A percentile compares a stretch with the other conserved stretches of the same genome.
phyloP scores from a whole-genome alignment of 257 asterid species.

The Lithospermum erythrorhizon region DNA sequence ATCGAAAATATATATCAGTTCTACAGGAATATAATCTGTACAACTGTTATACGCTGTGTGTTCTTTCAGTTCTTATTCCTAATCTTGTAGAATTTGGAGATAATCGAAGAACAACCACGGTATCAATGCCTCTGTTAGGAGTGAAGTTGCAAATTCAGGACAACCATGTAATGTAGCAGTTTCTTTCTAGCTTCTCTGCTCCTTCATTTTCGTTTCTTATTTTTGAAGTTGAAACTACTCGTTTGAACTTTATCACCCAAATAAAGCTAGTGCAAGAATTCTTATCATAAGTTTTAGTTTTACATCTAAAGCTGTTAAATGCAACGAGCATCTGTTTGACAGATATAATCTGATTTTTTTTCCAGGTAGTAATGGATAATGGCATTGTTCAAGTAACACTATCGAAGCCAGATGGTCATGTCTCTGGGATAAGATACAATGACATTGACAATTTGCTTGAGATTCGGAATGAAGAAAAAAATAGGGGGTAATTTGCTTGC shows the following conservation, averaged over 20 bases:
- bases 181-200: not conserved
- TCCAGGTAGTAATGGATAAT: constrained; percentile 64
- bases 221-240: too few species aligned
- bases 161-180: constrained; percentile 6
- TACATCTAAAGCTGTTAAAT: too few species aligned
- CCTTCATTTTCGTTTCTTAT: not conserved
- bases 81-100: not conserved
- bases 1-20: too few species aligned
- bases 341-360: not conserved
- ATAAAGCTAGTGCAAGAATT: too few species aligned
- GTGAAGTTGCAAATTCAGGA: constrained; percentile 7
- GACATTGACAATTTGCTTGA: constrained; percentile 55
- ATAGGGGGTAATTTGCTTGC: constrained; percentile 37
- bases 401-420: constrained; percentile 54
- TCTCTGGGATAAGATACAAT: constrained; percentile 41
- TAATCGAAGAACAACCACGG: not conserved
- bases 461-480: constrained; percentile 31
- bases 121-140: constrained; percentile 4
- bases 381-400: constrained; percentile 49
- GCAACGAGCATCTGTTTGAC: too few species aligned
- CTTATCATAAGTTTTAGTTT: too few species aligned
- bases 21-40: too few species aligned
- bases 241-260: too few species aligned
- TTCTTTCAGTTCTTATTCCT: too few species aligned
- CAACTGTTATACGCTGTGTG: too few species aligned